Evolutionary conservation across 2,329 filamentous ascomycete species (phyloP).

Genomic region (Verticillium klebahnii): DNA sequence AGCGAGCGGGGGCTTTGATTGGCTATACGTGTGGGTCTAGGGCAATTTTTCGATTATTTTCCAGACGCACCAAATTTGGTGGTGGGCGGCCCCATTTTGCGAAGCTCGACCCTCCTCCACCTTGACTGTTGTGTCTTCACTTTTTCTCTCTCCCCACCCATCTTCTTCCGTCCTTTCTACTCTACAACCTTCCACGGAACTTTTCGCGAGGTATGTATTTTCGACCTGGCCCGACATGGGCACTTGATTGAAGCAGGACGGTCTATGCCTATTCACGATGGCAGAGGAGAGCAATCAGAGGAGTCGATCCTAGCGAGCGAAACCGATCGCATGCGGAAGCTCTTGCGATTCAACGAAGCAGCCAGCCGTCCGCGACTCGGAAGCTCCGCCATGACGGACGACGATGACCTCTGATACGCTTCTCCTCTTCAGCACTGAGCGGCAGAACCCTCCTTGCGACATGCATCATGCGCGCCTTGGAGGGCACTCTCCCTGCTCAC

Average conservation of each 20-base stretch:
- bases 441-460: slow-evolving; percentile 62
- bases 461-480: slow-evolving; percentile 30
- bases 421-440: slow-evolving; percentile 60
- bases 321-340: background rate
- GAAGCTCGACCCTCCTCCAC: background rate
- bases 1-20: slow-evolving; percentile 5
- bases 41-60: slow-evolving; percentile 35
- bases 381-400: background rate
- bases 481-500: slow-evolving; percentile 68
- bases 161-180: slow-evolving; percentile 4
- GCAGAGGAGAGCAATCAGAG: slow-evolving; percentile 59
- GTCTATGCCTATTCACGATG: slow-evolving; percentile 44
- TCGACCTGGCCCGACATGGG: slow-evolving; percentile 15
- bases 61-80: background rate
- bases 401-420: slow-evolving; percentile 47
- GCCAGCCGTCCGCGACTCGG: background rate
- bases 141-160: slow-evolving; percentile 7
- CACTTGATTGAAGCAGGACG: slow-evolving; percentile 24
- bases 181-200: slow-evolving; percentile 7
- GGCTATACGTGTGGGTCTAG: slow-evolving; percentile 19
- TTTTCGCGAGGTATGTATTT: slow-evolving; percentile 40
- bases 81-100: background rate
- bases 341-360: background rate
- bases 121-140: background rate
- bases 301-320: slow-evolving; percentile 16